A percentile compares a stretch with the other conserved stretches of the same genome.
These are phyloP conservation scores for Halenospora varia DNA, from an alignment of 495 filamentous ascomycete species.

Conservation along the genomic window DNA sequence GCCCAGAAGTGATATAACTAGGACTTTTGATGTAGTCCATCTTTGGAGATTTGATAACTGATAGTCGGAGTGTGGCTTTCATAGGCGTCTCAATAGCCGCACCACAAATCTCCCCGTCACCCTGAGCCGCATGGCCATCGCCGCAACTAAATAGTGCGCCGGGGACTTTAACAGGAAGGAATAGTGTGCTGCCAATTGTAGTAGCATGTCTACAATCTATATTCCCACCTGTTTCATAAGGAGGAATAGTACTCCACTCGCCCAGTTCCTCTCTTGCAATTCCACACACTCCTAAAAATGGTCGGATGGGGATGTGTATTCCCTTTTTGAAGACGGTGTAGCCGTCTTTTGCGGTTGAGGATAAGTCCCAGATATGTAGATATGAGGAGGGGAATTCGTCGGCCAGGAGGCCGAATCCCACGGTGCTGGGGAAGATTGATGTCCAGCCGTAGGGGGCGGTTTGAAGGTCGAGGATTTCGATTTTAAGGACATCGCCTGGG, in stretches of 20 bases:
- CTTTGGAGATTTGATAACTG: slow-evolving; percentile 39
- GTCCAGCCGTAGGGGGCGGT: slow-evolving; percentile 48
- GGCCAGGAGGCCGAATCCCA: slow-evolving; percentile 39
- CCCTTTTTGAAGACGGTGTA: slow-evolving; percentile 39
- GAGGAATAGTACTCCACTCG: slow-evolving; percentile 45
- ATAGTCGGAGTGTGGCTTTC: slow-evolving; percentile 40
- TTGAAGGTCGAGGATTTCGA: slow-evolving; percentile 41
- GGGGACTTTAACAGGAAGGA: slow-evolving; percentile 42
- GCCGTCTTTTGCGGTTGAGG: slow-evolving; percentile 26
- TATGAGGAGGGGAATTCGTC: slow-evolving; percentile 41
- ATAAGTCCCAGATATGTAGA: slow-evolving; percentile 46
- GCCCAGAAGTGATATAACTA: slow-evolving; percentile 38
- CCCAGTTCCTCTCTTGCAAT: slow-evolving; percentile 40
- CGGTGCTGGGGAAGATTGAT: slow-evolving; percentile 37
- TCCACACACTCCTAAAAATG: slow-evolving; percentile 49
- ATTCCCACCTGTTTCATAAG: slow-evolving; percentile 46
- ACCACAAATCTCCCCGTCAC: slow-evolving; percentile 51
- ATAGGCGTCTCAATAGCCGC: slow-evolving; percentile 52
- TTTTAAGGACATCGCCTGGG: slow-evolving; percentile 46
- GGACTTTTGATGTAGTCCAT: slow-evolving; percentile 40
- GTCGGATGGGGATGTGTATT: slow-evolving; percentile 41
- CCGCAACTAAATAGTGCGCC: slow-evolving; percentile 51
- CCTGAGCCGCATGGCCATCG: slow-evolving; percentile 51
- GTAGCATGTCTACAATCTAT: slow-evolving; percentile 47
- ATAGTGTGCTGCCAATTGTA: slow-evolving; percentile 39